Base-by-base conservation (phyloP, 768 basidiomycete genomes). In the Crucibulum laeve region DNA sequence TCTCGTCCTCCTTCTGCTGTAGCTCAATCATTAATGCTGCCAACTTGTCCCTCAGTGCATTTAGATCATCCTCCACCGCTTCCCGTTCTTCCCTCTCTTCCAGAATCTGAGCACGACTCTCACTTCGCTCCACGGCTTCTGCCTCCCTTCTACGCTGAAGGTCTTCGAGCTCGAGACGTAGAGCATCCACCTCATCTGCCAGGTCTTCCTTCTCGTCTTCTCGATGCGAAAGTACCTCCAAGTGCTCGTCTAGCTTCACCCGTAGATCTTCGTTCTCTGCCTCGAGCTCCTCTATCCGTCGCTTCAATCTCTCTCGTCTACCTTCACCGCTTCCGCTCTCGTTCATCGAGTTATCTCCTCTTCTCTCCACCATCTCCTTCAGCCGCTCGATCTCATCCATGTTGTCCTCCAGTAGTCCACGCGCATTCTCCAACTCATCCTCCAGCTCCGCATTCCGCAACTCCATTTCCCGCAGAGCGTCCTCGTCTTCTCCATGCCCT, bases 1-100 rank as follows among this genome's bases (percentile, higher is more conserved):
- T 61, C 23, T 95, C 93, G 48, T 93, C 87, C 54, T 94, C 88
- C 62, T 80, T 87, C 61, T 89, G 83, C 61, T 90, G 85, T 21
- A 91, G 65, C 62, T 91, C 89, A 49, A 92, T 91, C 58, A 82
- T 74, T 1, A 80, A 76, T 1, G 87, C 89, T 1, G 90, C 89
- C 6, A 90, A 70, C 59, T 80, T 82, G 64, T 92, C 90, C 38
- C 81, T 70, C 25, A 85, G 60, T 0, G 81, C 73, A 52, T 89
- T 88, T 38, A 91, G 55, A 52, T 82, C 82, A 2, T 87, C 85
- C 56, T 91, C 87, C n/a, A 87, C 77, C 2, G 79, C 82, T 53
- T 90, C 88, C 10, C 84, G 69, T 45, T 84, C 83, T 49, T 89
- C 87, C 14, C 77, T 68, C 46, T 82, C 84, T 54, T 88, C 87